These are phyloP conservation scores for Sarocladium brachiariae DNA, from an alignment of 2,329 filamentous ascomycete species.

Conservation along the genomic window DNA sequence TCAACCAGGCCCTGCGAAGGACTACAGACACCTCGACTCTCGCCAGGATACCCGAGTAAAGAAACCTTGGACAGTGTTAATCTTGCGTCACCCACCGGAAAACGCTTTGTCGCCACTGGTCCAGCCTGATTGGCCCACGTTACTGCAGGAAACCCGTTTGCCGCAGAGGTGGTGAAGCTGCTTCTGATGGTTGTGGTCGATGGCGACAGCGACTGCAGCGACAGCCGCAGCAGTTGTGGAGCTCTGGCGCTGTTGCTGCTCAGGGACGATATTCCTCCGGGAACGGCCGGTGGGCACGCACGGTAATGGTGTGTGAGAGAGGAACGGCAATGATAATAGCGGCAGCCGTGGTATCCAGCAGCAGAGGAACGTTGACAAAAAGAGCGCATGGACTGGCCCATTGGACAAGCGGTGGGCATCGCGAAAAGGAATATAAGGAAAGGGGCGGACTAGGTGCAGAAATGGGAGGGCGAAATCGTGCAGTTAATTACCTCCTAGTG, in stretches of 20 bases:
- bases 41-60: background rate
- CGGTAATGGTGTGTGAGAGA: background rate
- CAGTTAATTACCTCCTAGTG: no score
- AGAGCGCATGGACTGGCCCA: constrained; percentile 6
- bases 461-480: no score
- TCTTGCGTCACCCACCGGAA: background rate
- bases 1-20: background rate
- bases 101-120: constrained; percentile 3
- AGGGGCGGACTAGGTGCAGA: background rate
- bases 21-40: background rate
- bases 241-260: background rate
- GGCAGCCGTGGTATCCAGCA: no score
- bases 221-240: constrained; percentile 8
- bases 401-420: background rate
- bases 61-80: background rate
- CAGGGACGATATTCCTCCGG: constrained; percentile 1
- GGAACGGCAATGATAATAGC: background rate
- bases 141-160: background rate
- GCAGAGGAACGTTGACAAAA: background rate
- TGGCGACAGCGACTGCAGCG: constrained; percentile 9
- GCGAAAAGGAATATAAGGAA: background rate
- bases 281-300: background rate
- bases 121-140: constrained; percentile 6
- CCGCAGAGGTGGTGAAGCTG: background rate
- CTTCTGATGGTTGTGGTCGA: constrained; percentile 4